Conservation (phyloP, 768 basidiomycete genomes). For the Mrakia hoshinonis region DNA sequence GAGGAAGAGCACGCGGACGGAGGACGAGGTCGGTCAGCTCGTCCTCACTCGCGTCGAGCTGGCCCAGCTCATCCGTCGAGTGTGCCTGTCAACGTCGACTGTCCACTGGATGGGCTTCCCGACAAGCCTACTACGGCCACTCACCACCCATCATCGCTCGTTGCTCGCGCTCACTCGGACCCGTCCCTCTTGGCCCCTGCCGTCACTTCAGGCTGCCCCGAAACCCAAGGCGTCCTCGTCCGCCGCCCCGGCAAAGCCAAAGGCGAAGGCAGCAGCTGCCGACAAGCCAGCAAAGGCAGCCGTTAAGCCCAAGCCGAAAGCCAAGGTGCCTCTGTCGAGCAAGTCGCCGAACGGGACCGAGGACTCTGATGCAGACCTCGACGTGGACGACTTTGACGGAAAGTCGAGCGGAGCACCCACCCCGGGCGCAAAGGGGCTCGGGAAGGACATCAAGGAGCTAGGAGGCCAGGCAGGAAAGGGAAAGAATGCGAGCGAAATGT, state of each 20-base stretch:
- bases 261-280: constrained; percentile 18
- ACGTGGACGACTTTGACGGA: constrained; percentile 48
- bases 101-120: not conserved
- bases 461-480: constrained; percentile 42
- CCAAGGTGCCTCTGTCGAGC: constrained; percentile 1
- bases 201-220: not conserved
- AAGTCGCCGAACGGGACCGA: constrained; percentile 46
- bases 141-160: not conserved
- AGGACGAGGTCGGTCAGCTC: not conserved
- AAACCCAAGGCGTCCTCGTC: constrained; percentile 16
- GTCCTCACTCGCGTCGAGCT: not conserved
- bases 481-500: constrained; percentile 84
- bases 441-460: constrained; percentile 22
- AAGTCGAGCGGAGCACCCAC: constrained; percentile 24
- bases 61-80: not conserved
- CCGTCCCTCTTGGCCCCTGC: not conserved
- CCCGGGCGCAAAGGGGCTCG: constrained; percentile 31
- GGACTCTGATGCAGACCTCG: constrained; percentile 45
- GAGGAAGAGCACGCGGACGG: too few species aligned
- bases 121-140: not conserved
- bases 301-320: constrained; percentile 42
- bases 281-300: constrained; percentile 39
- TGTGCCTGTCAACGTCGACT: not conserved
- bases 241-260: constrained; percentile 3
- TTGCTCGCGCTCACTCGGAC: not conserved